A percentile compares a stretch with the other conserved stretches of the same genome.
Conservation (phyloP, 164 flowering plant genomes). For the Piper longum region DNA sequence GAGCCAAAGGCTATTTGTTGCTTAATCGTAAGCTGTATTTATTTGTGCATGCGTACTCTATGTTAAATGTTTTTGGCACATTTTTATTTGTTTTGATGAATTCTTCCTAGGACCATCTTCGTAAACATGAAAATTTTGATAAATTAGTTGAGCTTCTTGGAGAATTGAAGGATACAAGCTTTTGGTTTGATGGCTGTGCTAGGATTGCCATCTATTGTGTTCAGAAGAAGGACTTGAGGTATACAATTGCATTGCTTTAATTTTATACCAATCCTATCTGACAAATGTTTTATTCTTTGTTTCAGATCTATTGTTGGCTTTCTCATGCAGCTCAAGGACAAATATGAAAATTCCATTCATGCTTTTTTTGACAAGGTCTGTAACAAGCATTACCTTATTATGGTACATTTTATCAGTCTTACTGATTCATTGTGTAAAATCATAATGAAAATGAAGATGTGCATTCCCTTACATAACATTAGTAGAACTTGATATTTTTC, state of each 20-base stretch:
- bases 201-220: conserved; percentile 43
- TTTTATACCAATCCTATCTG: conserved; percentile 6
- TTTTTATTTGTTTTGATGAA: not conserved
- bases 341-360: conserved; percentile 29
- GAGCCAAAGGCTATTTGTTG: conserved; percentile 54
- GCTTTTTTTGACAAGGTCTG: conserved; percentile 34
- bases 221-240: conserved; percentile 45
- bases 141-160: conserved; percentile 43
- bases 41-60: no score
- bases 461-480: no score
- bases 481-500: no score
- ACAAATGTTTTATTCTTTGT: conserved; percentile 14
- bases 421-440: not conserved
- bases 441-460: not conserved
- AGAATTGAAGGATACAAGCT: conserved; percentile 36
- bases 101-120: conserved; percentile 37
- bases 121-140: conserved; percentile 35
- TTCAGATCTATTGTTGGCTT: conserved; percentile 30
- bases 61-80: not conserved
- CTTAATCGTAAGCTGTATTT: conserved; percentile 48
- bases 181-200: conserved; percentile 63
- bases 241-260: conserved; percentile 5
- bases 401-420: not conserved
- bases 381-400: not conserved
- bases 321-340: conserved; percentile 46